Conservation (phyloP, 345 rosid genomes). For the Gynandropsis gynandra region DNA sequence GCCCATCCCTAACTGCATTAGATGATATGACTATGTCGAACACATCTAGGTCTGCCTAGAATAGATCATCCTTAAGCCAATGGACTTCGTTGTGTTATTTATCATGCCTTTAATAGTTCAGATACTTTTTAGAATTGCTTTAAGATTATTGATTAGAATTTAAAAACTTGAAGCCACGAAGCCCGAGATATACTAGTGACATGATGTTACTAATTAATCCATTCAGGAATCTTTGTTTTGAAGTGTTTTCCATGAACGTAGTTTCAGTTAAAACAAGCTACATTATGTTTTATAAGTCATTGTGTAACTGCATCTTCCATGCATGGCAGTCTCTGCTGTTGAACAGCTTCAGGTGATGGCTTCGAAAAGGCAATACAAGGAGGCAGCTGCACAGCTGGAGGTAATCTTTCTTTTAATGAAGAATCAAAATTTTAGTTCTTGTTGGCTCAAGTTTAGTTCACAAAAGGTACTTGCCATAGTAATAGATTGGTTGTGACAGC, state of each 20-base stretch:
- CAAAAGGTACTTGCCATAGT: constrained; percentile 8
- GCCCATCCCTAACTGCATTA: too few relatives aligned
- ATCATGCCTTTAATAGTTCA: too few relatives aligned
- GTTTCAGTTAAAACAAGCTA: constrained; percentile 4
- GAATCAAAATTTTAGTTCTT: neutral
- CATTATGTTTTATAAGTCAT: constrained; percentile 8
- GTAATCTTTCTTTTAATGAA: constrained; percentile 30
- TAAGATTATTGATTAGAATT: neutral
- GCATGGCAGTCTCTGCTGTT: constrained; percentile 81
- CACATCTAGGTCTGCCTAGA: too few relatives aligned
- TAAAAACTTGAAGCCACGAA: neutral
- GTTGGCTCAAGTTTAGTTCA: constrained; percentile 3
- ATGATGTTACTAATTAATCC: constrained; percentile 9
- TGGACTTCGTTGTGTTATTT: too few relatives aligned
- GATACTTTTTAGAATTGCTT: too few relatives aligned
- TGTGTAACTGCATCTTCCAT: constrained; percentile 20
- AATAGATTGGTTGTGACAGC: constrained; percentile 10
- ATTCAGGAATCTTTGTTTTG: constrained; percentile 5
- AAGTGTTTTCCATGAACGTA: neutral
- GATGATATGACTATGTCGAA: too few relatives aligned
- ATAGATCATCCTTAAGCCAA: too few relatives aligned
- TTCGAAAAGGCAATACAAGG: constrained; percentile 91
- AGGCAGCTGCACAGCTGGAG: constrained; percentile 99
- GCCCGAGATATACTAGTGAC: constrained; percentile 4
- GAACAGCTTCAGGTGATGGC: constrained; percentile 99